These are phyloP conservation scores for Dalbergia cultrata DNA, from an alignment of 306 rosid species.

Conservation along the genomic window DNA sequence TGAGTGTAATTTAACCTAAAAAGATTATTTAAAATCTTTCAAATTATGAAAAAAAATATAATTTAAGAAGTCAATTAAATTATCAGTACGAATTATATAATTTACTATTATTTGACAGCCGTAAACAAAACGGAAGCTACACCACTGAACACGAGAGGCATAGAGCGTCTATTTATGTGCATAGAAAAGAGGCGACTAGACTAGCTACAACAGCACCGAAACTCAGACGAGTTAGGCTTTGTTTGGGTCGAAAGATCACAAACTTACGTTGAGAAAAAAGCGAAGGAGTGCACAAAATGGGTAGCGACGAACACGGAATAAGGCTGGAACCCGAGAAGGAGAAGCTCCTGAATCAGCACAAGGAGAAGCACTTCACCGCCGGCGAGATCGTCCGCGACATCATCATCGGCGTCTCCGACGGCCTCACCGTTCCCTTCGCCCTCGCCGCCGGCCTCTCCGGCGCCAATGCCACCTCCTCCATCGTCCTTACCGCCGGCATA, in stretches of 20 bases:
- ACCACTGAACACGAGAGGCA: not conserved
- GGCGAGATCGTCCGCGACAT: conserved; percentile 73
- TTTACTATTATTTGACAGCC: not conserved
- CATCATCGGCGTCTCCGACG: conserved; percentile 81
- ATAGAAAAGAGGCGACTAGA: not conserved
- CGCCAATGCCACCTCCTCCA: conserved; percentile 71
- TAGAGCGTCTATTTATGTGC: not conserved
- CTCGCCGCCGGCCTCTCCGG: conserved; percentile 81
- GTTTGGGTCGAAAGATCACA: conserved; percentile 14
- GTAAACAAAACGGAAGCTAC: not conserved
- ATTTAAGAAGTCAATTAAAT: too few relatives aligned
- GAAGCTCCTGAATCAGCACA: conserved; percentile 62
- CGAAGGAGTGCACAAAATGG: conserved; percentile 39
- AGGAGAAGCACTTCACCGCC: conserved; percentile 75
- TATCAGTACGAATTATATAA: too few relatives aligned
- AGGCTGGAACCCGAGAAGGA: conserved; percentile 53
- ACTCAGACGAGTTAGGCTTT: not conserved
- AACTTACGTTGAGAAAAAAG: not conserved
- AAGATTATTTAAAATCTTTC: too few relatives aligned
- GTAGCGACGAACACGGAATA: conserved; percentile 8
- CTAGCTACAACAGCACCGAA: not conserved
- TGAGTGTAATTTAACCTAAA: too few relatives aligned
- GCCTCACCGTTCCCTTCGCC: conserved; percentile 80
- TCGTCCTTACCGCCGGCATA: conserved; percentile 77
- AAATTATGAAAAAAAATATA: too few relatives aligned